Evolutionary conservation across 2,329 filamentous ascomycete genomes (phyloP).

Genomic region (Colletotrichum chlorophyti): DNA sequence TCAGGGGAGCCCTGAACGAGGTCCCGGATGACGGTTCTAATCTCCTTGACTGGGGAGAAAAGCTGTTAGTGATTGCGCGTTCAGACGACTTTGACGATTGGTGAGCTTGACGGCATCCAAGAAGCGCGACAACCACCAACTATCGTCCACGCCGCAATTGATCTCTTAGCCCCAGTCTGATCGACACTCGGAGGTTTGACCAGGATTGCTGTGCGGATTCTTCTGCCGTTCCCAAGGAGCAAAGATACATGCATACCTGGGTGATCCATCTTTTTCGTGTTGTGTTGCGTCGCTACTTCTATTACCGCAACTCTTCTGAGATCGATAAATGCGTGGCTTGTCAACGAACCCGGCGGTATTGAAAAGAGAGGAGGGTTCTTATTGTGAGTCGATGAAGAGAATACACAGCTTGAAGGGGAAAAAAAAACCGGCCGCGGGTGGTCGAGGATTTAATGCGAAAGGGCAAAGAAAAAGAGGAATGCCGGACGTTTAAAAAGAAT

Average conservation of each 20-base stretch:
- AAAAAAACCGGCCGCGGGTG: not conserved
- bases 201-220: not conserved
- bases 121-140: too few species aligned
- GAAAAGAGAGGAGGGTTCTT: not conserved
- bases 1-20: slow-evolving; percentile 72
- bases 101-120: too few species aligned
- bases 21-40: slow-evolving; percentile 68
- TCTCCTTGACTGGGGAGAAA: slow-evolving; percentile 57
- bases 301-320: too few species aligned
- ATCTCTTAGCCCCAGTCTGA: not conserved
- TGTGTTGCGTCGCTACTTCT: too few species aligned
- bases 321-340: too few species aligned
- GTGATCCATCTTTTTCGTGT: slow-evolving; percentile 16
- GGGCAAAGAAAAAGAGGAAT: not conserved
- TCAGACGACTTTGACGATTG: not conserved
- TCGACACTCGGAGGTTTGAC: not conserved
- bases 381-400: not conserved
- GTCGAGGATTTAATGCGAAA: not conserved
- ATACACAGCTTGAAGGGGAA: too few species aligned
- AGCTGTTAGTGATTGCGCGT: slow-evolving; percentile 9
- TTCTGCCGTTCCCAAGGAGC: too few species aligned
- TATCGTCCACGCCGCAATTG: too few species aligned
- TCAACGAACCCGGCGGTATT: too few species aligned
- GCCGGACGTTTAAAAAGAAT: slow-evolving; percentile 17
- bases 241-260: slow-evolving; percentile 15